Evolutionary conservation across 2,329 filamentous ascomycete species (phyloP).

Genomic region (Magnaporthiopsis rhizophila): DNA sequence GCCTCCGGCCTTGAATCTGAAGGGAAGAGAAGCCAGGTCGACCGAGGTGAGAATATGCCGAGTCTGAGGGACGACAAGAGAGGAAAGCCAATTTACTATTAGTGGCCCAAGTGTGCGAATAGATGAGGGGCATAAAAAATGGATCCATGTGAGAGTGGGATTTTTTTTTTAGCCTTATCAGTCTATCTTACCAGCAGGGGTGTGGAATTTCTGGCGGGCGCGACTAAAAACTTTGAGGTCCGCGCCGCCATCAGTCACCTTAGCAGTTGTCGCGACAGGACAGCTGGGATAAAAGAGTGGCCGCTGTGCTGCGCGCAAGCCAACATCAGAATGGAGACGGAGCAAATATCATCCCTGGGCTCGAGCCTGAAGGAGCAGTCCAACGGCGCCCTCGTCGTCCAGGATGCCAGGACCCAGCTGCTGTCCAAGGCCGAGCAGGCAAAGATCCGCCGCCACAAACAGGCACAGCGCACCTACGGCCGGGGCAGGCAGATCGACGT

Average conservation of each 20-base stretch:
- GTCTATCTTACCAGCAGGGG: no score
- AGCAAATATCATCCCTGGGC: conserved; percentile 10
- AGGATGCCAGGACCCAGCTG: conserved; percentile 43
- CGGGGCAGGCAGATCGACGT: conserved; percentile 69
- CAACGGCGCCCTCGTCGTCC: conserved; percentile 46
- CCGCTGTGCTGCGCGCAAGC: not conserved
- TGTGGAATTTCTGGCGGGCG: conserved; percentile 7
- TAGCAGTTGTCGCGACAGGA: no score
- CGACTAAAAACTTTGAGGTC: conserved; percentile 10
- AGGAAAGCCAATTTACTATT: not conserved
- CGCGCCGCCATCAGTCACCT: no score
- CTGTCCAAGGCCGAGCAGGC: conserved; percentile 42
- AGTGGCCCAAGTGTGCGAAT: not conserved
- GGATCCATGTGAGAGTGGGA: not conserved
- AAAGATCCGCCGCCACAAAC: conserved; percentile 42
- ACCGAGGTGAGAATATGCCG: not conserved
- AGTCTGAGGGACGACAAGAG: not conserved
- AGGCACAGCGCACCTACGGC: conserved; percentile 73
- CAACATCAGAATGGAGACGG: conserved; percentile 20
- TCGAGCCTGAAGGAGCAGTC: conserved; percentile 26
- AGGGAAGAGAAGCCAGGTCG: conserved; percentile 67
- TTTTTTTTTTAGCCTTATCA: conserved; percentile 10
- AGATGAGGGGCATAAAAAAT: not conserved
- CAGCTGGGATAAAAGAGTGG: not conserved
- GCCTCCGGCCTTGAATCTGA: conserved; percentile 73